Base-by-base conservation (phyloP, 345 rosid genomes). In the Moringa oleifera region DNA sequence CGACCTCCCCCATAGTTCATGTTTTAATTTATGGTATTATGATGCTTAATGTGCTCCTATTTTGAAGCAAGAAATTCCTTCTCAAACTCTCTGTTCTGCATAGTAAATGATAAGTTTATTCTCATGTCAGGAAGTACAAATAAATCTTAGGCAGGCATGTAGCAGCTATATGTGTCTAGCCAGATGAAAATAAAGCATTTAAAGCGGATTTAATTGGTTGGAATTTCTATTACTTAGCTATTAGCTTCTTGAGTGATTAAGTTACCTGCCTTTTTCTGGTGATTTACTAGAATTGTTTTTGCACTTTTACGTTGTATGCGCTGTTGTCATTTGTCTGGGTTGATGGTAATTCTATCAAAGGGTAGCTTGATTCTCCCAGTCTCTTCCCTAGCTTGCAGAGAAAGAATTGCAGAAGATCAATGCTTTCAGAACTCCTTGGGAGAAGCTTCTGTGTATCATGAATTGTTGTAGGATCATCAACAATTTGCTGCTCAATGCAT, bases 391-490 rank as follows among this genome's bases (percentile, higher is more conserved):
- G 87, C 83, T 83, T 78, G 91, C 88, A 57, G 85, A 80, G 70
- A 79, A 77, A 61, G 74, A 81, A 63, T 50, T 81, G 59, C 78
- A 65, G 68, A 74, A 71, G 64, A 74, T 81, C 37, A 85, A 80
- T 60, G 80, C 78, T 46, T 73, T 68, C 31, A 60, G 66, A 67
- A 65, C 80, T 68, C 85, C 87, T 55, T 75, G 71, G 5, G 80
- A 83, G 55, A 81, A 84, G 83, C 78, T 79, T 58, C 71, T 68
- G 12, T 83, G 86, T 70, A 65, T 84, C 37, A 74, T 75, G 72
- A 86, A 68, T 62, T 83, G 89, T 67, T 84, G 89, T 66, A 77
- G 70, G 67, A 68, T 83, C 65, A 83, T 82, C 68, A 85, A 74
- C 77, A 76, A 85, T 64, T 69, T 79, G 77, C 67, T 77, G 53